Base-by-base conservation (phyloP, 106 monocot genomes). In the Phalaenopsis aphrodite region DNA sequence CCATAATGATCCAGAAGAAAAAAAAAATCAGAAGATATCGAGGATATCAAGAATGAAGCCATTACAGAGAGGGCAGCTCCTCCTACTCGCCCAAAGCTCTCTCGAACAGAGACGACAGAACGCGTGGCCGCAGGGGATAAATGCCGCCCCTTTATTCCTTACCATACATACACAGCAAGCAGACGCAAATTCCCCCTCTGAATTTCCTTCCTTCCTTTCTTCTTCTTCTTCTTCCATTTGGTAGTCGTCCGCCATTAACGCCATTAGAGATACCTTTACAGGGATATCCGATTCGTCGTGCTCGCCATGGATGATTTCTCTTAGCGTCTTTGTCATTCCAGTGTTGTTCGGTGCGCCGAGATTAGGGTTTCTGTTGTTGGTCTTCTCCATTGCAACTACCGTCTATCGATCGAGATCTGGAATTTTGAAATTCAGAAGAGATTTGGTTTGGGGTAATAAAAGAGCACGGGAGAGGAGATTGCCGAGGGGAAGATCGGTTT, bases 151-250 rank as follows among this genome's bases (percentile, higher is more conserved):
- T 61, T 87, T 84, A 56, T 87, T 82, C 69, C 82, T 79, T 45
- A 82, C 87, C 84, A 81, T 84, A 61, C 87, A 87, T 41, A 87
- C 84, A 76, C 84, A 84, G 77, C 87, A 87, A 56, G 74, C 42
- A 19, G 36, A 69, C 69, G 23, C 39, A 69, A 15, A 38, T 39
- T 69, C 38, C 36, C 23, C 69, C 2, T 69, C 39, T 61, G 23
- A 61, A 81, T 19, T 72, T 42, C 43, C 61, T 47, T 69, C 68
- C 65, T 83, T 16, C 41, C 79, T 17, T 14, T 42, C 4, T 55
- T 43, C 16, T 42, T 52, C 52, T 81, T 83, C 38, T 78, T 83
- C 64, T 77, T n/a, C n/a, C 48, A 30, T 5, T 1, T 74, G 10
- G 84, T 78, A 37, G 69, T 42, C 79, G 23, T 76, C 39, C 39